A percentile compares a stretch with the other conserved stretches of the same genome.
Conservation (phyloP, 2,329 filamentous ascomycete species). For the Ciborinia camelliae region DNA sequence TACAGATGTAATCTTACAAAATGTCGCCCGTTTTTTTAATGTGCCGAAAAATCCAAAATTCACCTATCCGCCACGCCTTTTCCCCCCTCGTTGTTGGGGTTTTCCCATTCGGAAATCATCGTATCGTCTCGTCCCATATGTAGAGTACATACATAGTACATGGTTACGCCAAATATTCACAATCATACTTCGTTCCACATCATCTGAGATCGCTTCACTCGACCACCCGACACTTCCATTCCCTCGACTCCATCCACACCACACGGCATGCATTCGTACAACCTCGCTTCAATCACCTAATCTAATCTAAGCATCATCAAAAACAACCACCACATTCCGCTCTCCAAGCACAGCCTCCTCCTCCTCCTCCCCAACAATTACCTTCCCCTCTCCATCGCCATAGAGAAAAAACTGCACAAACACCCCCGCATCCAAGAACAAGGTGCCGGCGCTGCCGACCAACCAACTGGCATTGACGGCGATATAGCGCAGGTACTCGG, state of each 20-base stretch:
- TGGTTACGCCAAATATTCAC: neutral
- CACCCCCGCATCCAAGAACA: conserved; percentile 79
- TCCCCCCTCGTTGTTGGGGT: neutral
- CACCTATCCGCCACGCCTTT: neutral
- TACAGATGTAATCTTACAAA: neutral
- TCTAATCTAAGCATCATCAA: neutral
- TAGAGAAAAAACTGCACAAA: conserved; percentile 94
- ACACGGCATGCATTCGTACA: neutral
- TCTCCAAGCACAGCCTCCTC: conserved; percentile 8
- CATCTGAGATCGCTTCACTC: no score
- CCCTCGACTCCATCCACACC: neutral
- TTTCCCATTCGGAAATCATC: neutral
- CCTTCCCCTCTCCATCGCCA: conserved; percentile 35
- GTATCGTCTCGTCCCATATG: neutral
- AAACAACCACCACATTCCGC: neutral
- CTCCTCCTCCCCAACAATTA: conserved; percentile 19
- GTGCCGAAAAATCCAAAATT: neutral
- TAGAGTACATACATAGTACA: conserved; percentile 1
- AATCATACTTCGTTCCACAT: neutral
- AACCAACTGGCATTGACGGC: conserved; percentile 90
- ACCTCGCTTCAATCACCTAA: neutral
- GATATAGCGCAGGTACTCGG: conserved; percentile 71
- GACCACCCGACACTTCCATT: neutral
- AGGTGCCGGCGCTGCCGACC: conserved; percentile 80
- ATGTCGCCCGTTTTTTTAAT: neutral